A percentile compares a stretch with the other conserved stretches of the same genome.
Conservation (phyloP, 495 filamentous ascomycete genomes). For the Penicillium canescens region DNA sequence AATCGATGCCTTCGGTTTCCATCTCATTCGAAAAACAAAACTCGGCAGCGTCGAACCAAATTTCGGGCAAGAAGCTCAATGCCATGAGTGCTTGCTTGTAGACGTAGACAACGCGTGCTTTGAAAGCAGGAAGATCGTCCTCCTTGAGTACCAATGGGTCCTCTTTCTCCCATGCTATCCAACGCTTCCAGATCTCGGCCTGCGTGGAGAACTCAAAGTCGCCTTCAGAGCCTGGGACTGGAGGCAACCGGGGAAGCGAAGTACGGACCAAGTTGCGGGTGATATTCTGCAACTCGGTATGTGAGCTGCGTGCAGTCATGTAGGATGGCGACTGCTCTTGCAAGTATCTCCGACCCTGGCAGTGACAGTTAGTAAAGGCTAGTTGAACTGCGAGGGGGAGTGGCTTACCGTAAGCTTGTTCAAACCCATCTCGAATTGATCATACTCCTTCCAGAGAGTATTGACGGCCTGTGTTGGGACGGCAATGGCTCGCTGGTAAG, state of each 20-base stretch:
- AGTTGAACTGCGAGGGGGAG: background rate
- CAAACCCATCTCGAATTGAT: conserved; percentile 86
- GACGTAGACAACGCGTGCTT: conserved; percentile 76
- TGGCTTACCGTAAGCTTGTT: conserved; percentile 78
- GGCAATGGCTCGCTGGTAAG: conserved; percentile 84
- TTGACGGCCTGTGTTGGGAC: conserved; percentile 81
- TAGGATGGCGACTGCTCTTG: conserved; percentile 89
- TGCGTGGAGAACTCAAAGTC: conserved; percentile 82
- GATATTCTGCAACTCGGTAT: conserved; percentile 80
- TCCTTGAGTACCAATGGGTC: conserved; percentile 83
- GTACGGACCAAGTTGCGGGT: conserved; percentile 76
- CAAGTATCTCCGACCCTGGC: conserved; percentile 83
- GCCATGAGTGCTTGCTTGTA: conserved; percentile 96
- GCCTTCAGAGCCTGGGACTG: conserved; percentile 81
- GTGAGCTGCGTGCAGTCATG: conserved; percentile 87
- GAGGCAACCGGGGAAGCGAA: conserved; percentile 77
- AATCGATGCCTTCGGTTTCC: conserved; percentile 69
- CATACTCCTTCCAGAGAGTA: conserved; percentile 93
- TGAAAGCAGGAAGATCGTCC: conserved; percentile 72
- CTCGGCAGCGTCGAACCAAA: conserved; percentile 94
- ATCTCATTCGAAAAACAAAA: conserved; percentile 83
- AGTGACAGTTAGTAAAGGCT: conserved; percentile 17
- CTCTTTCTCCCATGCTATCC: conserved; percentile 92
- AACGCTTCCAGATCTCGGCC: conserved; percentile 87
- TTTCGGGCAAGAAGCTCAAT: conserved; percentile 86